These are phyloP conservation scores for Jatropha multifida DNA, from an alignment of 441 rosid genomes.

Conservation along the genomic window DNA sequence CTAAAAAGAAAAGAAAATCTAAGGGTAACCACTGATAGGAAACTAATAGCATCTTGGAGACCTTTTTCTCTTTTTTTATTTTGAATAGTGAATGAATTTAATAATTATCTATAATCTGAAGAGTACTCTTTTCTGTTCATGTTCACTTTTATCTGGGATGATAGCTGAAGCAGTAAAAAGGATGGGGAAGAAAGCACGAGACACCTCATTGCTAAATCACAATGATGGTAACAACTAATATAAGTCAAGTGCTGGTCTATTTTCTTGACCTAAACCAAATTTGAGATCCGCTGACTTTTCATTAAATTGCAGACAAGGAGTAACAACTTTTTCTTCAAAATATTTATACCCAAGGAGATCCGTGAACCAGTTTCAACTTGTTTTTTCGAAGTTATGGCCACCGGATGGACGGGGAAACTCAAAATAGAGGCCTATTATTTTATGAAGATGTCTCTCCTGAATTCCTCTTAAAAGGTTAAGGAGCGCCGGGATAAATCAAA, in stretches of 20 bases:
- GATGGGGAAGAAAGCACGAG: slow-evolving; percentile 45
- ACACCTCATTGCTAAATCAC: slow-evolving; percentile 23
- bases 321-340: slow-evolving; percentile 4
- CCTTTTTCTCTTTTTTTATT: neutral
- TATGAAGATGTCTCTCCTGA: neutral
- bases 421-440: neutral
- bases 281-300: neutral
- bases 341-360: neutral
- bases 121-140: neutral
- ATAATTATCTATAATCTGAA: neutral
- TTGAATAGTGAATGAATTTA: neutral
- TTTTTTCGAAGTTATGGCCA: neutral
- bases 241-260: neutral
- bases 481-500: neutral
- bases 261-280: neutral
- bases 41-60: neutral
- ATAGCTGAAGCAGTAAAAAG: slow-evolving; percentile 60
- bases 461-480: neutral
- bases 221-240: slow-evolving; percentile 37
- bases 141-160: slow-evolving; percentile 18
- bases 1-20: slow-evolving; percentile 86
- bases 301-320: slow-evolving; percentile 45
- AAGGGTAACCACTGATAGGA: slow-evolving; percentile 50
- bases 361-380: neutral
- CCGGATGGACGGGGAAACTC: neutral